Base-by-base conservation (phyloP, 345 rosid genomes). In the Heritiera littoralis region DNA sequence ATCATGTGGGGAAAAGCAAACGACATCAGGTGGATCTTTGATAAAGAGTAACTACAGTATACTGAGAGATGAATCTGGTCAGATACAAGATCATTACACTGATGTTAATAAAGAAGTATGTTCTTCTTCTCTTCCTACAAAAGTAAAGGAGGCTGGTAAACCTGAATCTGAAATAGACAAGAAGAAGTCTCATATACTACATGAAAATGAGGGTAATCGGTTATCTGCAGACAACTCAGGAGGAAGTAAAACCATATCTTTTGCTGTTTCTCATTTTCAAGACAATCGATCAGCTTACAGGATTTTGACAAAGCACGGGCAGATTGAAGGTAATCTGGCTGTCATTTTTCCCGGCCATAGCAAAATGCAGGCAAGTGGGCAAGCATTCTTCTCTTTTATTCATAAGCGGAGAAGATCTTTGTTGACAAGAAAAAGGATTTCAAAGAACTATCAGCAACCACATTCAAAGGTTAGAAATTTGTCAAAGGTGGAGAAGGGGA, bases 391-490 rank as follows among this genome's bases (percentile, higher is more conserved):
- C 75, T 70, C 58, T 69, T 54, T 65, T 72, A 41, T 74, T 41
- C 54, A 49, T 30, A 67, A 77, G 63, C 49, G n/a, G 66, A 78
- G 58, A 65, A 83, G 81, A 65, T 65, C 68, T 38, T 66, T 74
- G 32, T 40, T 72, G 20, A 59, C 54, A 56, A 81, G 77, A 41
- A 76, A 74, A 59, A 81, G 60, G 78, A 41, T 35, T 51, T 59
- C 35, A 20, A 55, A 75, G 38, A 58, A 15, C n/a, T 43, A 9
- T 51, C 58, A 35, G 43, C 58, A 55, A 59, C 52, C 67, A 13
- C 72, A 66, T 79, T 72, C 55, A 49, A 71, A 35, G 38, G 38
- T 35, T 35, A 35, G 38, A 35, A 35, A 35, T 35, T 3, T 35
- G 38, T 35, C 38, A 35, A 35, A 32, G 48, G 56, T 70, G 41